These are phyloP conservation scores for Salvia hispanica DNA, from an alignment of 257 asterid genomes.

Conservation along the genomic window DNA sequence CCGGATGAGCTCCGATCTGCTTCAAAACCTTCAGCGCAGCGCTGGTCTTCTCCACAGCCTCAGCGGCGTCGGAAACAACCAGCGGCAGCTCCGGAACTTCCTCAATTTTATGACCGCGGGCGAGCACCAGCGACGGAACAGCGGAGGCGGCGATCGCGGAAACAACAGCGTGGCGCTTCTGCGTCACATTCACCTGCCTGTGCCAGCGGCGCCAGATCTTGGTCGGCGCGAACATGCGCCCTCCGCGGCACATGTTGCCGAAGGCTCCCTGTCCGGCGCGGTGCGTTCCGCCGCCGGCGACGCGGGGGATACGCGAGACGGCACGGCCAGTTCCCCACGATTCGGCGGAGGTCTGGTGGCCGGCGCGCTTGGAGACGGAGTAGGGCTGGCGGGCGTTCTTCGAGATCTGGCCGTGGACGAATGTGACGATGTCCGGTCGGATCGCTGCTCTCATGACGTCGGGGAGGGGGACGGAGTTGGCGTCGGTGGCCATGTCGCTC, in stretches of 20 bases:
- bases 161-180: slow-evolving; percentile 60
- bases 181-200: slow-evolving; percentile 54
- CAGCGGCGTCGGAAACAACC: slow-evolving; percentile 56
- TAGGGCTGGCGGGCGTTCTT: slow-evolving; percentile 71
- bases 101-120: slow-evolving; percentile 61
- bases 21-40: slow-evolving; percentile 56
- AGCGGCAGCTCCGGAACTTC: slow-evolving; percentile 62
- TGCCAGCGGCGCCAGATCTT: slow-evolving; percentile 80
- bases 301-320: slow-evolving; percentile 84
- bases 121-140: slow-evolving; percentile 56
- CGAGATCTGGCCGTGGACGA: slow-evolving; percentile 64
- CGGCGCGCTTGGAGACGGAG: slow-evolving; percentile 64
- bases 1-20: slow-evolving; percentile 61
- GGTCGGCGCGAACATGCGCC: slow-evolving; percentile 74
- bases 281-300: slow-evolving; percentile 83
- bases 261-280: slow-evolving; percentile 77
- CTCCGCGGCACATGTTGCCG: slow-evolving; percentile 85
- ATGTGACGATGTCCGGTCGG: slow-evolving; percentile 64
- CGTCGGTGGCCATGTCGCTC: slow-evolving; percentile 52
- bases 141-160: slow-evolving; percentile 69
- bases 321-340: slow-evolving; percentile 80
- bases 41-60: slow-evolving; percentile 57
- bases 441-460: slow-evolving; percentile 63
- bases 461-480: slow-evolving; percentile 45
- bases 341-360: slow-evolving; percentile 78